Base-by-base conservation (phyloP, 345 rosid species). In the Laguncularia racemosa region DNA sequence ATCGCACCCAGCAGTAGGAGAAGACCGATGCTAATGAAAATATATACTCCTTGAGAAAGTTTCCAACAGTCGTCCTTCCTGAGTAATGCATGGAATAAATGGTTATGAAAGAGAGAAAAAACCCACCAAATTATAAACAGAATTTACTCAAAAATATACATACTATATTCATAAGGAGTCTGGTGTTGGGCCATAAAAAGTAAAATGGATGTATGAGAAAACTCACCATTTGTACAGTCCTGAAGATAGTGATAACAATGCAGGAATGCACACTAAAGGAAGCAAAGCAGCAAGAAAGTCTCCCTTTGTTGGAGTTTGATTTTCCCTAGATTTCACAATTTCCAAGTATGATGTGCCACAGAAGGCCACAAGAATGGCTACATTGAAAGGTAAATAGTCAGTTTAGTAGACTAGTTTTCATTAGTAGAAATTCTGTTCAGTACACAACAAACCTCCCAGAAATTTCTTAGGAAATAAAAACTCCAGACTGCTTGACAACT, bases 51-150 rank as follows among this genome's bases (percentile, higher is more conserved):
- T 58, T 73, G 86, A 67, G 99, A 95, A 58, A 95, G 81, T 69
- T 76, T 95, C 99, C 99, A 95, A 72, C 69, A 78, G 67, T 95
- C 99, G 61, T 95, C 97, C 76, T 88, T 95, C 99, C 99, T 90
- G 92, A 50, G 50, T 33, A 19, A 38, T 38, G 43, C 38, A 55
- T 16, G 17, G 16, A 55, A 21, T 18, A 55, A 13, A 33, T 16
- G 0, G 45, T 47, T 47, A 45, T 20, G 44, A 19, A 46, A 13
- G 16, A 38, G 16, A 40, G 12, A 18, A 57, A 16, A 38, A 18
- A 58, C 51, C 18, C 16, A 51, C 21, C 13, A 40, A 40, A 38
- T 33, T 44, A 50, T 14, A 12, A 16, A 46, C 38, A 58, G 16
- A 58, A 0, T 3, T 44, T 40, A 21, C 16, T 10, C 15, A n/a